Base-by-base conservation (phyloP, 495 filamentous ascomycete species). In the Pyrenopolyporus hunteri region DNA sequence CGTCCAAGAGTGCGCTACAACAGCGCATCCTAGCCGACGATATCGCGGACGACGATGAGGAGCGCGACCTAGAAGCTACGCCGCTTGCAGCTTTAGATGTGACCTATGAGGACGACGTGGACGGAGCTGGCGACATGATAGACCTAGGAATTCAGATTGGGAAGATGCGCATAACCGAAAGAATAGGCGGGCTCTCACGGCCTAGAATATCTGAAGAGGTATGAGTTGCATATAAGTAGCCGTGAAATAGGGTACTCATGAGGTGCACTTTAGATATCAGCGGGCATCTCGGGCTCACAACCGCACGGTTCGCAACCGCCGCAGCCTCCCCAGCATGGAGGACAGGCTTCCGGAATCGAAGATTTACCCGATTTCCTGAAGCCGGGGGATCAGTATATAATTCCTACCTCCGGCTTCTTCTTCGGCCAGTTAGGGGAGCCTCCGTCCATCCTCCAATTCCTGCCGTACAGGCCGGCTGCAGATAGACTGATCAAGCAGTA, bases 131-230 rank as follows among this genome's bases (percentile, higher is more conserved):
- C 57, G 86, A 90, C 45, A 68, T 89, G 11, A 77, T 86, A 50
- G 89, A 92, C 67, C 72, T 91, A 14, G 89, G 89, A 4, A 80
- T 91, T 39, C 79, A 80, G 55, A 75, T 91, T 49, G 88, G 89
- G 6, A 86, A 81, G 56, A 83, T 89, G 80, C 80, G 87, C 47
- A 85, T 92, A 29, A 89, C 84, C 0, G 89, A 91, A 65, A 80
- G 88, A 14, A 85, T 91, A 63, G 89, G 89, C 9, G 77, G 80
- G 1, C 70, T 84, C 42, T 82, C 77, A 39, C 72, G 79, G 49
- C 80, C 87, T 11, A 81, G 85, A 55, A 81, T 91, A 54, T 76
- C 81, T 2, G 85, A 89, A 73, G 87, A 90, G 79, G 83, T 89
- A 74, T 68, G 74, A 60, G 17, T 13, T 32, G 9, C 33, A 16